phyloP scores from a whole-genome alignment of 2,329 filamentous ascomycete genomes.

The Penicillium capsulatum region DNA sequence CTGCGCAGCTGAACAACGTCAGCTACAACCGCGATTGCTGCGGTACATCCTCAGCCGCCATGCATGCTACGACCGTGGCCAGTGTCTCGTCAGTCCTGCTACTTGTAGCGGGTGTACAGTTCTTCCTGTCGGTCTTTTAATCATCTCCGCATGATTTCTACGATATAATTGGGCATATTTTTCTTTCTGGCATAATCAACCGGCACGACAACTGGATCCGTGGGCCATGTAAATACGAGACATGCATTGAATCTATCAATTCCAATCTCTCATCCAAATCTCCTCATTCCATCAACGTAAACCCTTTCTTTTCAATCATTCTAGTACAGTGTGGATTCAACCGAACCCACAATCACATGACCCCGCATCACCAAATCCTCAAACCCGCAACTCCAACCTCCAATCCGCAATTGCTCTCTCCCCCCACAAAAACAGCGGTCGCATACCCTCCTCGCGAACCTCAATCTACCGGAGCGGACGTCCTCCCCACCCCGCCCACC shows the following conservation, averaged over 20 bases:
- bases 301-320: too few species aligned
- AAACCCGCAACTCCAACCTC: too few species aligned
- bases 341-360: slow-evolving; percentile 1
- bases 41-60: slow-evolving; percentile 28
- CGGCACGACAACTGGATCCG: too few species aligned
- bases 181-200: too few species aligned
- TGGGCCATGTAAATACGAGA: background rate
- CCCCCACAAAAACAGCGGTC: too few species aligned
- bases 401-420: too few species aligned
- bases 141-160: slow-evolving; percentile 10
- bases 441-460: too few species aligned
- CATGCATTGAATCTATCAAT: background rate
- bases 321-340: background rate
- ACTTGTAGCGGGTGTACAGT: slow-evolving; percentile 22
- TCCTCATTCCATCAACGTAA: too few species aligned
- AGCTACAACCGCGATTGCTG: slow-evolving; percentile 54
- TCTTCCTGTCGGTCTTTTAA: slow-evolving; percentile 24
- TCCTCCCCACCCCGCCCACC: background rate
- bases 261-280: too few species aligned
- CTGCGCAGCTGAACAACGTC: slow-evolving; percentile 67
- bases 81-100: slow-evolving; percentile 21
- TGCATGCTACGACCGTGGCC: slow-evolving; percentile 17
- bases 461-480: background rate
- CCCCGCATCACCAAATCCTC: slow-evolving; percentile 1
- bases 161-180: too few species aligned